Percentiles rank a stretch among this genome's conserved stretches.
Evolutionary conservation across 179 eudicot genomes (phyloP).

Genomic region (Carnegiea gigantea): DNA sequence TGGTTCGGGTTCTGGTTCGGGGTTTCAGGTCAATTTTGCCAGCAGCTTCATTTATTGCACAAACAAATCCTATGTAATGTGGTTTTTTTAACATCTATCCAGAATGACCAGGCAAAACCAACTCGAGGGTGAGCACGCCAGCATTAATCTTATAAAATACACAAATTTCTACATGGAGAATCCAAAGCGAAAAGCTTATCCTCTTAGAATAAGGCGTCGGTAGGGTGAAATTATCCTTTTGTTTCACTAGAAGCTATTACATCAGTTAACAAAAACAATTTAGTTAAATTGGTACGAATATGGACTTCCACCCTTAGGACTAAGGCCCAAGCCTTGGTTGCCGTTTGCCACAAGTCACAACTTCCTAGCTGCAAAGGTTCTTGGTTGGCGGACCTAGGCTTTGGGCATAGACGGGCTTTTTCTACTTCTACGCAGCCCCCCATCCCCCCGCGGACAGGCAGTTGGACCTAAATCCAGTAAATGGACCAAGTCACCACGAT

Average conservation of each 20-base stretch:
- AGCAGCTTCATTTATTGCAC: background rate
- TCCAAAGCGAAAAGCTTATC: background rate
- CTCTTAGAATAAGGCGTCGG: background rate
- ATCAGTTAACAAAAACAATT: background rate
- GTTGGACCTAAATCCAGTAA: background rate
- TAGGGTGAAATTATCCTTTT: background rate
- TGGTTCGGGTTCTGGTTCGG: no score
- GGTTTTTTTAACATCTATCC: background rate
- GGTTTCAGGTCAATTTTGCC: no score
- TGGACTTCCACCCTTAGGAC: background rate
- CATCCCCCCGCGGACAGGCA: background rate
- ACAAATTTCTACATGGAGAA: background rate
- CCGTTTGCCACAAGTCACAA: background rate
- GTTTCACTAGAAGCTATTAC: background rate
- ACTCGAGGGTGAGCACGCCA: background rate
- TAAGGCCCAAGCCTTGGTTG: background rate
- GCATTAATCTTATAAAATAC: no score
- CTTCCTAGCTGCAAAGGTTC: background rate
- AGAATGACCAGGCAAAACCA: background rate
- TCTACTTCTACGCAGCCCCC: background rate
- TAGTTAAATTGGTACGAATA: background rate
- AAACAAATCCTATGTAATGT: background rate
- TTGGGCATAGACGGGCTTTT: background rate
- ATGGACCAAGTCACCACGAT: no score
- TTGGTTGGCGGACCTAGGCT: background rate